Evolutionary conservation across 352 stramenopile species (phyloP).

Genomic region (Phytophthora foliorum): DNA sequence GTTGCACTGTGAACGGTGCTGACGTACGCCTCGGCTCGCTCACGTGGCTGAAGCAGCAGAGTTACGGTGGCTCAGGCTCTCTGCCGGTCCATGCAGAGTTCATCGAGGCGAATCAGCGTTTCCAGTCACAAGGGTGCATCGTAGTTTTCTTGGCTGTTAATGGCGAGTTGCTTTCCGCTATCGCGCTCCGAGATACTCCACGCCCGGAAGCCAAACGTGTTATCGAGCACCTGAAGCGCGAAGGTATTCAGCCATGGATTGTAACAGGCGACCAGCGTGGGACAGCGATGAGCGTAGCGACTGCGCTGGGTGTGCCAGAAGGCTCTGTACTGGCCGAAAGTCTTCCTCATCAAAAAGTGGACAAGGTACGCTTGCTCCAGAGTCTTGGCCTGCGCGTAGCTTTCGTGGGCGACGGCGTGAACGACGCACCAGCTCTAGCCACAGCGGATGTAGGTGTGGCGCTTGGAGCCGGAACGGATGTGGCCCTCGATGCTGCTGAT

Average conservation of each 20-base stretch:
- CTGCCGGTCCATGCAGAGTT: constrained; percentile 57
- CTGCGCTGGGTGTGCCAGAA: constrained; percentile 58
- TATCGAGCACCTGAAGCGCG: constrained; percentile 59
- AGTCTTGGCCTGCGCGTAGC: constrained; percentile 76
- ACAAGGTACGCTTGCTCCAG: constrained; percentile 78
- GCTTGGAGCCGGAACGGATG: constrained; percentile 72
- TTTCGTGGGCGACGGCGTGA: constrained; percentile 82
- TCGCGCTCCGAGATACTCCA: constrained; percentile 64
- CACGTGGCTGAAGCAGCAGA: constrained; percentile 71
- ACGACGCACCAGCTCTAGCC: constrained; percentile 76
- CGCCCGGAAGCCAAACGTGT: constrained; percentile 63
- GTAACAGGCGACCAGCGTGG: constrained; percentile 80
- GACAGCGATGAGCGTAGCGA: constrained; percentile 65
- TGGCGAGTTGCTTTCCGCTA: constrained; percentile 54
- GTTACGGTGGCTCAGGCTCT: constrained; percentile 28
- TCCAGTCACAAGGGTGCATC: constrained; percentile 62
- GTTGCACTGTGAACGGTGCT: constrained; percentile 41
- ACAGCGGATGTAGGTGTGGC: constrained; percentile 76
- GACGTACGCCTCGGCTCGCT: constrained; percentile 67
- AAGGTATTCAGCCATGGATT: constrained; percentile 78
- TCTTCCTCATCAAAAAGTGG: constrained; percentile 81
- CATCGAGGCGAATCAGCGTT: constrained; percentile 50
- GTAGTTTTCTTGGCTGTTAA: constrained; percentile 71
- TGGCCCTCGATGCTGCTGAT: constrained; percentile 77
- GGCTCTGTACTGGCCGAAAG: constrained; percentile 70